Evolutionary conservation across 805 yeast genomes (phyloP).

Genomic region (Teunomyces atbi): DNA sequence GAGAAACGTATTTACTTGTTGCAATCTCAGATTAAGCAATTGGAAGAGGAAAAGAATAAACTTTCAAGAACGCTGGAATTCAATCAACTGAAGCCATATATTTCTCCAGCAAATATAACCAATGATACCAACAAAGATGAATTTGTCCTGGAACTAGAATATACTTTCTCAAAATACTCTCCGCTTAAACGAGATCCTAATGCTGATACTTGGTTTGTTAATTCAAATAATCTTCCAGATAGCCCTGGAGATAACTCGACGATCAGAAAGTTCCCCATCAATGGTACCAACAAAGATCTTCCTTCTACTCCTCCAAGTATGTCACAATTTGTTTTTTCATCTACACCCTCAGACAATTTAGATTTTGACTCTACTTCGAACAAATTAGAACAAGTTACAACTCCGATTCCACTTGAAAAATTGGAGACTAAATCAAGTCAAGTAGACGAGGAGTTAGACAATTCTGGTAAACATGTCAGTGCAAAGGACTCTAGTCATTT

Average conservation of each 20-base stretch:
- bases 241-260: neutral
- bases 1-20: slow-evolving; percentile 25
- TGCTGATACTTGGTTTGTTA: slow-evolving; percentile 2
- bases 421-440: too few relatives aligned
- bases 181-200: neutral
- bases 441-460: too few relatives aligned
- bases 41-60: slow-evolving; percentile 18
- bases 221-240: neutral
- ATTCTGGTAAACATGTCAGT: neutral
- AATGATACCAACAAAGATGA: slow-evolving; percentile 4
- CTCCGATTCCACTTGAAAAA: too few relatives aligned
- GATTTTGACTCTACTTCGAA: neutral
- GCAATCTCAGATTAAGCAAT: slow-evolving; percentile 19
- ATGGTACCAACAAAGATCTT: neutral
- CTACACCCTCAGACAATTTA: neutral
- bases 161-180: slow-evolving; percentile 7
- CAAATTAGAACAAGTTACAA: neutral
- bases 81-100: neutral
- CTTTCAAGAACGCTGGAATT: neutral
- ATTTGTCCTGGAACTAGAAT: slow-evolving; percentile 11
- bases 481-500: neutral
- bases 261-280: neutral
- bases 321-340: neutral
- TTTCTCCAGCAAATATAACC: neutral
- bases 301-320: neutral